These are phyloP conservation scores for Schrenkiella parvula DNA, from an alignment of 345 rosid genomes.

Conservation along the genomic window DNA sequence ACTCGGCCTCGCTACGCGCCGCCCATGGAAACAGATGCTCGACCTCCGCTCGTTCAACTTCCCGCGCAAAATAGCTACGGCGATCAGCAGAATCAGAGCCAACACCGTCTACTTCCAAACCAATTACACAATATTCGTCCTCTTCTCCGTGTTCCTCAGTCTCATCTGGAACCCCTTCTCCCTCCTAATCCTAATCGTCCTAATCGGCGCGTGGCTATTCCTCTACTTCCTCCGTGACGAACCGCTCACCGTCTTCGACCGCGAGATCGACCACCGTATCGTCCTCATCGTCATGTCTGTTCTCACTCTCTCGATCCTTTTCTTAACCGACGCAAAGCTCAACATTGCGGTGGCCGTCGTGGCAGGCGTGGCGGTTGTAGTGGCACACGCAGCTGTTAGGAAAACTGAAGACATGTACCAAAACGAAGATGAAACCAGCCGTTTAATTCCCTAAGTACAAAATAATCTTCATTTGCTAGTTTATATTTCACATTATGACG, in stretches of 20 bases:
- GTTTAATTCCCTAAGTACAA: constrained; percentile 10
- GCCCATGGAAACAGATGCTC: constrained; percentile 75
- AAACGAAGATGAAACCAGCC: constrained; percentile 50
- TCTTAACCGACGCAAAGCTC: constrained; percentile 58
- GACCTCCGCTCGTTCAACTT: constrained; percentile 39
- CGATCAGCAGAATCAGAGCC: constrained; percentile 38
- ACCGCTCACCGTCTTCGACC: constrained; percentile 53
- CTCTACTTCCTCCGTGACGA: constrained; percentile 82
- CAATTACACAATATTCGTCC: constrained; percentile 62
- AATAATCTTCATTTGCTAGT: neutral
- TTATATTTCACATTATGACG: neutral
- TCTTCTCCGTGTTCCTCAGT: constrained; percentile 58
- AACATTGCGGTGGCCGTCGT: constrained; percentile 57
- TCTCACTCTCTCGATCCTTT: constrained; percentile 55
- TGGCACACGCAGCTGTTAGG: constrained; percentile 62
- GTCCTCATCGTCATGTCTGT: constrained; percentile 49
- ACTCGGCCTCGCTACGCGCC: constrained; percentile 51
- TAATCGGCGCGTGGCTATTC: constrained; percentile 69
- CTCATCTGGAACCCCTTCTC: constrained; percentile 82
- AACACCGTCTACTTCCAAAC: constrained; percentile 59
- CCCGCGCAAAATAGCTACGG: constrained; percentile 43
- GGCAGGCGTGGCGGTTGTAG: constrained; percentile 44
- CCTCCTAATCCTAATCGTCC: constrained; percentile 52
- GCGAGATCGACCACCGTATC: constrained; percentile 56
- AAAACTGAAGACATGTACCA: constrained; percentile 56